These are phyloP conservation scores for Serendipita sp. DNA, from an alignment of 768 basidiomycete genomes.

Conservation along the genomic window DNA sequence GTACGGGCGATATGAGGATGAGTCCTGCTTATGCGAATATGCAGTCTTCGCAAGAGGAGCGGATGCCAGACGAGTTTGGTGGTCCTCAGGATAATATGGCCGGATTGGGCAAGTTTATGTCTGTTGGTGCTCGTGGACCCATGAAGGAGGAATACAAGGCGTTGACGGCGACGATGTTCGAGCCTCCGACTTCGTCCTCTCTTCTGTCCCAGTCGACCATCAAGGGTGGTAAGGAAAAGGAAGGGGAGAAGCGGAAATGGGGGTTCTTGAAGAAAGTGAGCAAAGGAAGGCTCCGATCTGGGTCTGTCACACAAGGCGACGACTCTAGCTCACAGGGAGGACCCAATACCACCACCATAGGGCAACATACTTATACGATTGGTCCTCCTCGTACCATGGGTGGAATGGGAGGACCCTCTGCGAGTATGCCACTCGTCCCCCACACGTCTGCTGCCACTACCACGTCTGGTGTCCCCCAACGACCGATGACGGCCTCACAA, in stretches of 20 bases:
- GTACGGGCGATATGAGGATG: conserved; percentile 11
- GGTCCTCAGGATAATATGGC: not conserved
- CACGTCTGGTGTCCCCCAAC: not conserved
- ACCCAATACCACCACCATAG: not conserved
- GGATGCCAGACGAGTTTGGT: not conserved
- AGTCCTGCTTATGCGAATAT: not conserved
- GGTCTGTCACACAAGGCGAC: not conserved
- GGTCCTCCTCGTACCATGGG: conserved; percentile 2
- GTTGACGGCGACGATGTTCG: conserved; percentile 5
- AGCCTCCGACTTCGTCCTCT: conserved; percentile 7
- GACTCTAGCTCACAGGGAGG: not conserved
- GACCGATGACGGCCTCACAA: conserved; percentile 2
- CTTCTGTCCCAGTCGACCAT: conserved; percentile 7
- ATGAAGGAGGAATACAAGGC: conserved; percentile 1
- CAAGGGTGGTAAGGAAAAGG: not conserved
- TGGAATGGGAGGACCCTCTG: conserved; percentile 3
- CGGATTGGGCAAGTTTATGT: conserved; percentile 1
- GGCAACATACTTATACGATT: not conserved
- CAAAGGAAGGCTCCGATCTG: conserved; percentile 17
- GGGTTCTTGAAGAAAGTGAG: conserved; percentile 98
- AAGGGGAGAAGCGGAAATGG: conserved; percentile 42
- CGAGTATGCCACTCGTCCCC: not conserved
- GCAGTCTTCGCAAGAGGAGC: not conserved
- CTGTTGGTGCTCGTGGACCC: conserved; percentile 2
- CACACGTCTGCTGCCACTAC: not conserved